Evolutionary conservation across 164 flowering plant species (phyloP), one percentile per base, ranked within the genome.

Genomic region (Magnolia sinica): DNA sequence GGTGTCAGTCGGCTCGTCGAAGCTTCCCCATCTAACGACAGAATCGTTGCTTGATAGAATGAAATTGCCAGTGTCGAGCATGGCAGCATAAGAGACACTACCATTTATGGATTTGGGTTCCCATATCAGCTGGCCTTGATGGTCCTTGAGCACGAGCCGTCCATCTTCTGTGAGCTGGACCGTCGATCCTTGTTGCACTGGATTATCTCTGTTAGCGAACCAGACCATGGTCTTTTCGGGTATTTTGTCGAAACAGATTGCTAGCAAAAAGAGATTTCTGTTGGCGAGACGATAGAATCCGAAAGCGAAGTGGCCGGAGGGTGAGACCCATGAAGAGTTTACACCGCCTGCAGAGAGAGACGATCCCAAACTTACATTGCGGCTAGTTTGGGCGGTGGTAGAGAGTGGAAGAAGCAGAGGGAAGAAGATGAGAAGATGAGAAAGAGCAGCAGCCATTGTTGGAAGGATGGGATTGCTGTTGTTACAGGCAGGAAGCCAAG

Each of bases 21-120:
- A 68, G 50, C 50, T 74, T 45, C 50, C 27, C 76, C 76, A 74
- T 45, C 24, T 20, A 24, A 11, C 1, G 18, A 9, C 58, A 22
- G 73, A 70, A 10, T 76, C 70, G 14, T 22, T 4, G 71, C 70
- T 19, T 4, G 24, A 70, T 16, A 86, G 77, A 3, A 82, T 76
- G 24, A 88, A 79, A 75, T 83, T 88, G 4, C 90, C 90, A 0
- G 81, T 81, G 64, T 88, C 87, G 24, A 84, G 86, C 86, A 86
- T 76, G 68, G 83, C 37, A 18, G 71, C 71, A 14, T 37, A 68
- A 1, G 71, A 10, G 49, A 31, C 71, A 27, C 9, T 27, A 31
- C 50, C 31, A 3, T 4, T 11, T 3, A 14, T 19, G 7, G 49
- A 8, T 4, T 27, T 13, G 49, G 71, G 50, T 37, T 18, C 29